Conservation (phyloP, 352 stramenopile species). For the Phytophthora chlamydospora region DNA sequence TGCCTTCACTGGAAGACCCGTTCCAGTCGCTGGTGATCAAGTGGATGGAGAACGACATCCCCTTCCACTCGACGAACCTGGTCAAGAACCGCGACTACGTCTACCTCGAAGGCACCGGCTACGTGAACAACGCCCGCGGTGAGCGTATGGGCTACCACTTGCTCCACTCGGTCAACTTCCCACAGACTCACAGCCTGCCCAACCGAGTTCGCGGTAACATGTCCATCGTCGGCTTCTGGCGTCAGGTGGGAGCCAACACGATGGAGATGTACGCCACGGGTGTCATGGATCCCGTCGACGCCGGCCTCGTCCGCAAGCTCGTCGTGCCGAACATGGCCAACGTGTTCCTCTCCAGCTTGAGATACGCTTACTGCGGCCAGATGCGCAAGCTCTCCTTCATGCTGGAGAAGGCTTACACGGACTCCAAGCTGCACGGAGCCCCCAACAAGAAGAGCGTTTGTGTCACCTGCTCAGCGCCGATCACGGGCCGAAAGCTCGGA, state of each 20-base stretch:
- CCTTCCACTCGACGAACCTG: constrained; percentile 25
- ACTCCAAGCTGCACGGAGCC: constrained; percentile 24
- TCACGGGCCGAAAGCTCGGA: constrained; percentile 15
- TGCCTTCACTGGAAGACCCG: constrained; percentile 26
- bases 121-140: constrained; percentile 9
- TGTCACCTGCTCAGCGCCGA: constrained; percentile 24
- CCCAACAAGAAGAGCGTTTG: constrained; percentile 27
- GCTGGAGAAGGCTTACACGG: constrained; percentile 26
- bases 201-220: constrained; percentile 46
- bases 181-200: constrained; percentile 27
- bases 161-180: constrained; percentile 28
- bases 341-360: constrained; percentile 28
- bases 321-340: constrained; percentile 25
- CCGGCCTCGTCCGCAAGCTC: constrained; percentile 30
- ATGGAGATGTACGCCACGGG: constrained; percentile 51
- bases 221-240: constrained; percentile 49
- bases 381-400: constrained; percentile 36
- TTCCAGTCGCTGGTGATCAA: constrained; percentile 39
- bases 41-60: constrained; percentile 44
- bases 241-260: constrained; percentile 38
- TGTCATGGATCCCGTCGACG: constrained; percentile 30
- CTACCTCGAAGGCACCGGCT: constrained; percentile 36
- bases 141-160: constrained; percentile 32
- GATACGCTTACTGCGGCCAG: constrained; percentile 27
- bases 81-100: constrained; percentile 50